These are phyloP conservation scores for Podaxis sp. DNA, from an alignment of 768 basidiomycete genomes.

Conservation along the genomic window DNA sequence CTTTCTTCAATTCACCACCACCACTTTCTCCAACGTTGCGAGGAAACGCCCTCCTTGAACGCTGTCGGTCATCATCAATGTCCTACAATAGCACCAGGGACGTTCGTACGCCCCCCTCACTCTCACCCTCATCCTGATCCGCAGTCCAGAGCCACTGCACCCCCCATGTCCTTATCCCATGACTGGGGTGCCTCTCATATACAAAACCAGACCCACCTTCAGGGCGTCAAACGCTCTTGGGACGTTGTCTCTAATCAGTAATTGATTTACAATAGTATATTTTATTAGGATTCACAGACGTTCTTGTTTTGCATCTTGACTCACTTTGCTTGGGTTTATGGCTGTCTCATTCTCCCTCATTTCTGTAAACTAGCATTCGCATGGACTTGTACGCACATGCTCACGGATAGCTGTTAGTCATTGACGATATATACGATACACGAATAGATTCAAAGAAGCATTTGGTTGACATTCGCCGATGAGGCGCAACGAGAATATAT, in stretches of 20 bases:
- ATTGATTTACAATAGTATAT: background rate
- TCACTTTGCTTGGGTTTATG: slow-evolving; percentile 6
- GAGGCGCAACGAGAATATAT: no score
- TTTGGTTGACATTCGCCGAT: background rate
- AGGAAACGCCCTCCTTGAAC: background rate
- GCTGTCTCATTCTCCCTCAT: background rate
- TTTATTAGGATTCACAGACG: background rate
- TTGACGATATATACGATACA: background rate
- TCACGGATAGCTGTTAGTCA: background rate
- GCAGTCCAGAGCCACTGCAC: background rate
- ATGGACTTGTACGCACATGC: slow-evolving; percentile 10
- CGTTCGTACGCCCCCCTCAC: background rate
- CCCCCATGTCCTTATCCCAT: background rate
- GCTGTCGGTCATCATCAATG: background rate
- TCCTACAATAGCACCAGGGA: background rate
- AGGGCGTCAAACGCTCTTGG: slow-evolving; percentile 5
- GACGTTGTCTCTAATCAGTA: background rate
- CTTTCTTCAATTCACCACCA: background rate
- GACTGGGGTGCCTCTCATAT: background rate
- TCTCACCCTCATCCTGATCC: background rate
- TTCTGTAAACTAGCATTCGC: slow-evolving; percentile 5
- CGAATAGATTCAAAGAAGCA: background rate
- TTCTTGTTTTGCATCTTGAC: background rate
- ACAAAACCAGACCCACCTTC: background rate
- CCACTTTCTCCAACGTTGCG: background rate